A percentile compares a stretch with the other conserved stretches of the same genome.
phyloP scores from a whole-genome alignment of 139 green algal genomes.

The Deuterostichococcus epilithicus region DNA sequence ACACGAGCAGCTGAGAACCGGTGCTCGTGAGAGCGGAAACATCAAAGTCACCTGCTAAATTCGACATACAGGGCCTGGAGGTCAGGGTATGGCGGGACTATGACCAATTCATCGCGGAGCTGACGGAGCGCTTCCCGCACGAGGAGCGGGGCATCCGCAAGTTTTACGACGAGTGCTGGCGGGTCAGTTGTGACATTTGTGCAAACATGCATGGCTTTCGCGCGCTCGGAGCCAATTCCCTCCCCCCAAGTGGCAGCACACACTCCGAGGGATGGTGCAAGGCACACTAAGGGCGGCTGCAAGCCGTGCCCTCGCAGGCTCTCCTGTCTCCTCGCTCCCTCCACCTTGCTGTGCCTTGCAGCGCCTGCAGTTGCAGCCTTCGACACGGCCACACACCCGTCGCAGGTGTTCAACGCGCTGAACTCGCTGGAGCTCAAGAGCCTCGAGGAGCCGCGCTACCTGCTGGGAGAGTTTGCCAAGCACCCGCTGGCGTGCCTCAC shows the following conservation, averaged over 20 bases:
- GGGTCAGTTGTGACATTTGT: slow-evolving; percentile 24
- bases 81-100: slow-evolving; percentile 87
- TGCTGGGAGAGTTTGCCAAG: slow-evolving; percentile 68
- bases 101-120: slow-evolving; percentile 85
- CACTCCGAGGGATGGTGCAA: no score
- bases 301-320: no score
- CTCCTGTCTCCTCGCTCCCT: no score
- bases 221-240: no score
- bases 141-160: slow-evolving; percentile 76
- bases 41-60: neutral
- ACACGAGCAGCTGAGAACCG: slow-evolving; percentile 1
- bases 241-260: no score
- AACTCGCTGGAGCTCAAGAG: slow-evolving; percentile 91
- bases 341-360: neutral
- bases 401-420: slow-evolving; percentile 74
- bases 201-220: neutral
- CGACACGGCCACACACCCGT: no score
- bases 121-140: slow-evolving; percentile 77
- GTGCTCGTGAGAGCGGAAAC: neutral
- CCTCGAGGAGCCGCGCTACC: slow-evolving; percentile 91
- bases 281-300: no score
- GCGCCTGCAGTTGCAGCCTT: neutral
- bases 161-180: slow-evolving; percentile 95
- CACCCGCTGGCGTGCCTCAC: slow-evolving; percentile 78
- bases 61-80: slow-evolving; percentile 48